phyloP scores from a whole-genome alignment of 495 filamentous ascomycete genomes.

The Penicillium samsonianum region DNA sequence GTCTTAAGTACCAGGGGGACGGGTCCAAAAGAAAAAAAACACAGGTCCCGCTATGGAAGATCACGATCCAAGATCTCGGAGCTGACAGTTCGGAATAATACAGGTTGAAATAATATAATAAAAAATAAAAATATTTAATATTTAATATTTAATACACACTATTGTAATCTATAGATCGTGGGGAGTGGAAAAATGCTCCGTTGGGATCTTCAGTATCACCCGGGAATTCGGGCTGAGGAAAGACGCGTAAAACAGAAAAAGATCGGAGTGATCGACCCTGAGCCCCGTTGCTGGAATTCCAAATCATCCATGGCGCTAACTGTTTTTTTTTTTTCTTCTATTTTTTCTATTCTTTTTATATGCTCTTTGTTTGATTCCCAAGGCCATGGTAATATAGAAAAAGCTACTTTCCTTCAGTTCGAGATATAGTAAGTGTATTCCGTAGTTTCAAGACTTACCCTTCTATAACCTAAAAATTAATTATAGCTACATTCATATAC shows the following conservation, averaged over 20 bases:
- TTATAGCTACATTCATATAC: too few species aligned
- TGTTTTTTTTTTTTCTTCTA: constrained; percentile 5
- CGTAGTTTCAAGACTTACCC: too few species aligned
- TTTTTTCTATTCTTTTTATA: neutral
- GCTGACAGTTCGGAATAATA: constrained; percentile 47
- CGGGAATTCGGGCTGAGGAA: constrained; percentile 34
- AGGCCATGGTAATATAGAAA: neutral
- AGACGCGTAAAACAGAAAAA: constrained; percentile 13
- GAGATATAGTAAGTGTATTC: too few species aligned
- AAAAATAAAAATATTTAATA: constrained; percentile 13
- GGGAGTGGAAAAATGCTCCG: constrained; percentile 25
- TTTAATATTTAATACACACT: constrained; percentile 15
- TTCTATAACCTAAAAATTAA: too few species aligned
- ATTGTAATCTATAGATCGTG: constrained; percentile 18
- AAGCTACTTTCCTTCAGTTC: too few species aligned
- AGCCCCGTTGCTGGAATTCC: constrained; percentile 38
- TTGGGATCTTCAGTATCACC: constrained; percentile 32
- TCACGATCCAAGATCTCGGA: constrained; percentile 53
- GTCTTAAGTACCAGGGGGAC: constrained; percentile 41
- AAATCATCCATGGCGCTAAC: constrained; percentile 27
- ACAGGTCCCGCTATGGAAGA: constrained; percentile 49
- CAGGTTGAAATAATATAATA: constrained; percentile 6
- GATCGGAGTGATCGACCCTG: constrained; percentile 38
- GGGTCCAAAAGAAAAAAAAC: constrained; percentile 44
- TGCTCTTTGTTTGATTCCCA: constrained; percentile 9